These are phyloP conservation scores for Neonectria magnoliae DNA, from an alignment of 2,329 filamentous ascomycete species.

Conservation along the genomic window DNA sequence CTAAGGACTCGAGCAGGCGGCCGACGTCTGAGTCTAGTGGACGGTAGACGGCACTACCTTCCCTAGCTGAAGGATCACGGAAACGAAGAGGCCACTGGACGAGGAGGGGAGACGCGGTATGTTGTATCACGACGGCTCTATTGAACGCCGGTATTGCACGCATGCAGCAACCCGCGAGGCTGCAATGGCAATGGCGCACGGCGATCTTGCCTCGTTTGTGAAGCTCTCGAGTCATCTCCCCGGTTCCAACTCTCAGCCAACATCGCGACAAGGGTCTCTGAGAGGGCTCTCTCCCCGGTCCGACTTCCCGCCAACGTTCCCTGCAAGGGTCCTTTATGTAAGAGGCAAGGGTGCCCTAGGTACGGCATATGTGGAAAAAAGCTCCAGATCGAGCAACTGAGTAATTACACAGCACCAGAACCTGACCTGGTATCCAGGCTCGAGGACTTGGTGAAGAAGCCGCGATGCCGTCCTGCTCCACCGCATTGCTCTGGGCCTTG, in stretches of 20 bases:
- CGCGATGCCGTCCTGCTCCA: background rate
- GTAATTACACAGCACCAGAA: background rate
- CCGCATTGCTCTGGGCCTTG: background rate
- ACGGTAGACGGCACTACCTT: background rate
- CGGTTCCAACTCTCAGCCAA: background rate
- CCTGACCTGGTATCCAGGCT: background rate
- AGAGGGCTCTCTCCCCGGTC: background rate
- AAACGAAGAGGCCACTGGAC: background rate
- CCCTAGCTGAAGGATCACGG: background rate
- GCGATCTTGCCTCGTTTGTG: background rate
- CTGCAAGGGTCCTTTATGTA: too few species aligned
- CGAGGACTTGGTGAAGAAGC: background rate
- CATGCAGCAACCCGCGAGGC: background rate
- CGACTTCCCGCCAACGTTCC: too few species aligned
- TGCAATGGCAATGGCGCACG: background rate
- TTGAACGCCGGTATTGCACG: background rate
- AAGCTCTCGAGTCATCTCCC: conserved; percentile 1
- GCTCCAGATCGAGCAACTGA: too few species aligned
- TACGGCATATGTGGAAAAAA: conserved; percentile 2
- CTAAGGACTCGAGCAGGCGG: background rate
- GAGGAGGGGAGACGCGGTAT: background rate
- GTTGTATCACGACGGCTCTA: background rate
- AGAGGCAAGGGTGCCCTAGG: conserved; percentile 6
- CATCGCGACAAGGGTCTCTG: too few species aligned
- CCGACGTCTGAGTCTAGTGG: background rate